These are phyloP conservation scores for Turritis glabra DNA, from an alignment of 345 rosid species.

Conservation along the genomic window DNA sequence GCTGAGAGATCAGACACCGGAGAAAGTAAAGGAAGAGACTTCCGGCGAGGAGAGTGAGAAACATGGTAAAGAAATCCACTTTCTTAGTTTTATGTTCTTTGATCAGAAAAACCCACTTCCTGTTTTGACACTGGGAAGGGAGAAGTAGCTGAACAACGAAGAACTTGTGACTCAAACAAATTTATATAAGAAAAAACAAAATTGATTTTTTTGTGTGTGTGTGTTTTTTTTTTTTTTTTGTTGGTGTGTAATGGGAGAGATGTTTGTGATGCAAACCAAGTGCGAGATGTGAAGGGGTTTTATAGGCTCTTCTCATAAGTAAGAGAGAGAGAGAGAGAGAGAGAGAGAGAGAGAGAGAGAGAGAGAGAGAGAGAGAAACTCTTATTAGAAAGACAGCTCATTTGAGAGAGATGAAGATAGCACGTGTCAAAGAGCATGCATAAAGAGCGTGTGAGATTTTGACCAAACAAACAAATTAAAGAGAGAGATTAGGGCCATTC, in stretches of 20 bases:
- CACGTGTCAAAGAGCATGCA: slow-evolving; percentile 45
- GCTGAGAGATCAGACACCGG: slow-evolving; percentile 36
- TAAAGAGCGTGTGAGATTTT: slow-evolving; percentile 36
- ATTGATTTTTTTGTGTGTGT: neutral
- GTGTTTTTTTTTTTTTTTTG: neutral
- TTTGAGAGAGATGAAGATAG: slow-evolving; percentile 32
- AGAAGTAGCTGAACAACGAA: slow-evolving; percentile 32
- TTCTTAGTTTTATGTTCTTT: neutral
- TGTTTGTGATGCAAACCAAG: slow-evolving; percentile 34
- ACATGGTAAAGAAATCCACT: slow-evolving; percentile 46
- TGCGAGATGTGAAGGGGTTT: slow-evolving; percentile 36
- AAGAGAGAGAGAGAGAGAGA: slow-evolving; percentile 7
- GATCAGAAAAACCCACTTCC: slow-evolving; percentile 18
- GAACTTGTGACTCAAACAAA: slow-evolving; percentile 34
- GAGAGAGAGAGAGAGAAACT: slow-evolving; percentile 17
- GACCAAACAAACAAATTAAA: slow-evolving; percentile 30
- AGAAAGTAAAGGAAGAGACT: slow-evolving; percentile 38
- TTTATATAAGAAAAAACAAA: neutral
- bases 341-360: slow-evolving; percentile 6
- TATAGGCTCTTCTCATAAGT: slow-evolving; percentile 35
- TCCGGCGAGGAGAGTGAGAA: slow-evolving; percentile 37
- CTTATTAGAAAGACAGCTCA: slow-evolving; percentile 39
- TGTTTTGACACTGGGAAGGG: neutral
- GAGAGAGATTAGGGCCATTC: neutral
- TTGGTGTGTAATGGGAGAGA: neutral